A percentile compares a stretch with the other conserved stretches of the same genome.
Conservation (phyloP, 2,329 filamentous ascomycete genomes). For the Paracoccidioides lutzii region DNA sequence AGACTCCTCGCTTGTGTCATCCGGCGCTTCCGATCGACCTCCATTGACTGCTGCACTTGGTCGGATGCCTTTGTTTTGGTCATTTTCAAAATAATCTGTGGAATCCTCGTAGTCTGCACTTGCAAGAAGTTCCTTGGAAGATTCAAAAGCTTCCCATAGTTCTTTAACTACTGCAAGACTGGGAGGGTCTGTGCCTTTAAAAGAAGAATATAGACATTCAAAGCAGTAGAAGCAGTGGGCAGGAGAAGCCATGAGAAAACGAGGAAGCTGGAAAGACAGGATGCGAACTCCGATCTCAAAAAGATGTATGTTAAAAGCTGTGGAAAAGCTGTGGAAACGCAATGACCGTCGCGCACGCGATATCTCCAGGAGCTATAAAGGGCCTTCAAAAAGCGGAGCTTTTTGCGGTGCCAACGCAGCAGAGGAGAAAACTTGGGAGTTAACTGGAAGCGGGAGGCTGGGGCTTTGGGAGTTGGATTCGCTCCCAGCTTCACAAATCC, state of each 20-base stretch:
- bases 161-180: conserved; percentile 56
- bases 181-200: conserved; percentile 56
- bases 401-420: neutral
- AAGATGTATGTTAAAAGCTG: neutral
- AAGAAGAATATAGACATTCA: conserved; percentile 65
- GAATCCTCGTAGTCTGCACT: conserved; percentile 18
- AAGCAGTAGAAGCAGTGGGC: conserved; percentile 91
- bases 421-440: conserved; percentile 1
- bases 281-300: neutral
- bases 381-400: neutral
- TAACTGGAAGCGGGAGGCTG: neutral
- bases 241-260: conserved; percentile 58
- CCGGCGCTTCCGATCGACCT: conserved; percentile 12
- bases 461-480: neutral
- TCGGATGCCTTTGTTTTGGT: conserved; percentile 8
- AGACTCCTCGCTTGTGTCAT: conserved; percentile 13
- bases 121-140: conserved; percentile 17
- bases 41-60: conserved; percentile 9
- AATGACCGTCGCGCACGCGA: neutral
- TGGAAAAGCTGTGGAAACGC: neutral
- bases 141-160: conserved; percentile 48
- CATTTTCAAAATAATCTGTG: conserved; percentile 19
- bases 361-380: neutral
- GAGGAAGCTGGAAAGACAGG: neutral
- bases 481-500: neutral